These are phyloP conservation scores for Yamadazyma jaroonii DNA, from an alignment of 1,139 yeast species.

Conservation along the genomic window DNA sequence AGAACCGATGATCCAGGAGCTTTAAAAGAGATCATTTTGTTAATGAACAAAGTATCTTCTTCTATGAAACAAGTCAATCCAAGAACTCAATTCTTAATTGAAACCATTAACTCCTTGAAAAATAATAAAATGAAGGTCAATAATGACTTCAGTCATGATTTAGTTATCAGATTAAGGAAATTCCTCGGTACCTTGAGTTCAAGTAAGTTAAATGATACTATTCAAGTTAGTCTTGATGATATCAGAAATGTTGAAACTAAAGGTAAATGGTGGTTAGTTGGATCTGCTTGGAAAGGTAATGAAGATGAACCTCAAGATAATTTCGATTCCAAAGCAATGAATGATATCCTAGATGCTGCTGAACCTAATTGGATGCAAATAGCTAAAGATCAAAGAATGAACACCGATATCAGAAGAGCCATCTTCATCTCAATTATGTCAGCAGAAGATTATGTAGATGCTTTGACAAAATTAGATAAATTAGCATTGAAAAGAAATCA, in stretches of 20 bases:
- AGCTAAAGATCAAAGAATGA: conserved; percentile 87
- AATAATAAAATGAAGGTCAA: conserved; percentile 71
- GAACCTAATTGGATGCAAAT: conserved; percentile 89
- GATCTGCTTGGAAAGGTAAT: conserved; percentile 90
- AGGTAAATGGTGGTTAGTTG: conserved; percentile 99
- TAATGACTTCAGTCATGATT: conserved; percentile 46
- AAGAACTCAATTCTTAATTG: conserved; percentile 80
- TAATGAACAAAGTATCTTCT: conserved; percentile 41
- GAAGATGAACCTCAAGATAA: conserved; percentile 26
- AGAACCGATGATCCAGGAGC: conserved; percentile 89
- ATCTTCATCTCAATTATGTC: conserved; percentile 93
- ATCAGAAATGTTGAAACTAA: conserved; percentile 69
- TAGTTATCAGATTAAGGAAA: conserved; percentile 65
- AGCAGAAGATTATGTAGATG: conserved; percentile 88
- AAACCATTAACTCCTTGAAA: conserved; percentile 79
- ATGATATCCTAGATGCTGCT: conserved; percentile 60
- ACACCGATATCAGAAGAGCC: conserved; percentile 92
- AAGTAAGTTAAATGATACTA: conserved; percentile 60
- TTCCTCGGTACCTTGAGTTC: conserved; percentile 52
- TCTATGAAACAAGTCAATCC: conserved; percentile 41
- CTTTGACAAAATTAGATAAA: conserved; percentile 77
- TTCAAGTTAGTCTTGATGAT: conserved; percentile 82
- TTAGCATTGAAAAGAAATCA: conserved; percentile 78
- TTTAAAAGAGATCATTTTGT: conserved; percentile 70
- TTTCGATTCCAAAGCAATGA: conserved; percentile 33